These are phyloP conservation scores for Zoysia matrella DNA, from an alignment of 202 grass and related monocot species.

Conservation along the genomic window DNA sequence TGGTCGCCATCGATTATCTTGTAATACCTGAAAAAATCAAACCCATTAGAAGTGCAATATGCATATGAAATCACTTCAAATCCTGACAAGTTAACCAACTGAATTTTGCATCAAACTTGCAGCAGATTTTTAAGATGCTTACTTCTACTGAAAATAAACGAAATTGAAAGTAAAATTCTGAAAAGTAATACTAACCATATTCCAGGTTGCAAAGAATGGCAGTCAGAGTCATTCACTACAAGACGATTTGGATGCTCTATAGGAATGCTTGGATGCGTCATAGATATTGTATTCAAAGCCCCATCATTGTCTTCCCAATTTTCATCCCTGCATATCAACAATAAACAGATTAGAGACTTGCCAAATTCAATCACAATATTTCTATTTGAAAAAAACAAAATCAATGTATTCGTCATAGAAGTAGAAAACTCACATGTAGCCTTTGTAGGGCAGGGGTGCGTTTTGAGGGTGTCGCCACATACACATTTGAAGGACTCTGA, in stretches of 20 bases:
- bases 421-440: constrained; percentile 71
- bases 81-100: not conserved
- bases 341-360: not conserved
- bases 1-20: constrained; percentile 90
- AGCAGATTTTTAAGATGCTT: not conserved
- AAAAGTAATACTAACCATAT: constrained; percentile 38
- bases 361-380: not conserved
- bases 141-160: constrained; percentile 23
- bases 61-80: not conserved
- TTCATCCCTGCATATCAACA: constrained; percentile 65
- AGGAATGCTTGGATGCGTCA: constrained; percentile 87
- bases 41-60: not conserved
- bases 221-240: too few species aligned
- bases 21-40: constrained; percentile 68
- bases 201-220: too few species aligned
- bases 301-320: constrained; percentile 46
- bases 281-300: constrained; percentile 95
- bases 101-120: constrained; percentile 20
- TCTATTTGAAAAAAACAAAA: not conserved
- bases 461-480: constrained; percentile 75
- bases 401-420: not conserved
- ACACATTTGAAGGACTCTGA: not conserved
- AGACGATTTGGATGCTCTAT: constrained; percentile 74
- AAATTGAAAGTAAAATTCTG: constrained; percentile 21
- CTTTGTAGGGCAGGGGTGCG: constrained; percentile 82